phyloP scores from a whole-genome alignment of 176 grass and related monocot species.

The Aegilops sharonensis region DNA sequence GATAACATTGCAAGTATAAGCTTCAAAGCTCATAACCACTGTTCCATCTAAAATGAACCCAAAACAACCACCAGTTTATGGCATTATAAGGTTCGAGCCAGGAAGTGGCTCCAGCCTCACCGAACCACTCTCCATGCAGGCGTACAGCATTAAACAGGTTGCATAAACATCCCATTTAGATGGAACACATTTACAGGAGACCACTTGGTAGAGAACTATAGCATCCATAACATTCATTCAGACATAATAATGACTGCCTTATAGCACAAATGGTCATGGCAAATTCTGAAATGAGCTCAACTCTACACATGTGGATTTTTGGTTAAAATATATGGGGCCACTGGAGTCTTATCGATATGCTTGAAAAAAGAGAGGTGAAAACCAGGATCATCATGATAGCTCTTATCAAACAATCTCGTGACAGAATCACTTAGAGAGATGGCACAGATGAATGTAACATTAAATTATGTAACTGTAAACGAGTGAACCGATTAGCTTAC shows the following conservation, averaged over 20 bases:
- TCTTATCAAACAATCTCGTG: neutral
- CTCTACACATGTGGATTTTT: neutral
- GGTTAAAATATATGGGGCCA: neutral
- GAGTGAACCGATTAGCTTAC: neutral
- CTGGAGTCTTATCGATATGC: neutral
- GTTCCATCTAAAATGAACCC: neutral
- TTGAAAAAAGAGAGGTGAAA: neutral
- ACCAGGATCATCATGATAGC: neutral
- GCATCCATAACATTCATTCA: neutral
- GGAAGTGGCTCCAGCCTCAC: neutral
- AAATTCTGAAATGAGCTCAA: neutral
- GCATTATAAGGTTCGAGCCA: neutral
- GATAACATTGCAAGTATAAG: neutral
- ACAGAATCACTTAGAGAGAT: neutral
- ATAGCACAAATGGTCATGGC: neutral
- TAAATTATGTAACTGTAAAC: neutral
- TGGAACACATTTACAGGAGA: neutral
- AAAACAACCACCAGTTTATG: neutral
- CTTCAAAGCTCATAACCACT: neutral
- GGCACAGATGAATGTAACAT: neutral
- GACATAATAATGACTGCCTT: neutral
- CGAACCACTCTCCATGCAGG: neutral
- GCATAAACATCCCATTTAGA: neutral
- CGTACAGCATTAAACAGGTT: neutral
- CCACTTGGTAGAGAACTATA: neutral